These are phyloP conservation scores for Saturnispora hagleri DNA, from an alignment of 805 yeast genomes.

Conservation along the genomic window DNA sequence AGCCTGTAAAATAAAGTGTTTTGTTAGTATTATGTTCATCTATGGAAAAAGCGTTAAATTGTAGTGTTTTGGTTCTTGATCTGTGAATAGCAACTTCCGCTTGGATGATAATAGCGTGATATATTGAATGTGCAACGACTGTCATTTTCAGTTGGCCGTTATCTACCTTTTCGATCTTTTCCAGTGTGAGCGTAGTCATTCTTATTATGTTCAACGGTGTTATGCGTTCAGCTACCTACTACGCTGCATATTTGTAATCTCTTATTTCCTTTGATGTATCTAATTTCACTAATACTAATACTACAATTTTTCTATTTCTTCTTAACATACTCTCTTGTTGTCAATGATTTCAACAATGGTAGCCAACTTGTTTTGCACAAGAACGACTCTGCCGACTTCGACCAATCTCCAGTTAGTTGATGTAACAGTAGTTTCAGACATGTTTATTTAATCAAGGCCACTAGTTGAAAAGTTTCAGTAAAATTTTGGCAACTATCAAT, in stretches of 20 bases:
- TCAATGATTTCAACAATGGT: constrained; percentile 97
- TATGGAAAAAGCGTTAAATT: neutral
- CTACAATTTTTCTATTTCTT: neutral
- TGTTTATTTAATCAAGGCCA: constrained; percentile 22
- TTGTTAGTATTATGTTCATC: neutral
- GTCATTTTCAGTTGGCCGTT: too few relatives aligned
- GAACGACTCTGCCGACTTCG: constrained; percentile 98
- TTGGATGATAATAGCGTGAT: too few relatives aligned
- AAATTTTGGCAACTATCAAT: neutral
- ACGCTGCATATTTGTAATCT: too few relatives aligned
- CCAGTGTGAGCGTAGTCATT: too few relatives aligned
- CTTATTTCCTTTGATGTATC: too few relatives aligned
- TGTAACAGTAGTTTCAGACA: constrained; percentile 62
- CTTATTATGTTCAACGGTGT: too few relatives aligned
- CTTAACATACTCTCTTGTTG: constrained; percentile 87
- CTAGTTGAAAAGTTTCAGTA: neutral
- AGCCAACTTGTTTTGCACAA: constrained; percentile 89
- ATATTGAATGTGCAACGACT: too few relatives aligned
- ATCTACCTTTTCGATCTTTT: too few relatives aligned
- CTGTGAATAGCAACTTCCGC: too few relatives aligned
- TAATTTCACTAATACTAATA: neutral
- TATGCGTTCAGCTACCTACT: too few relatives aligned
- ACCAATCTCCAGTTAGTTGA: constrained; percentile 99
- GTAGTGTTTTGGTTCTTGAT: too few relatives aligned
- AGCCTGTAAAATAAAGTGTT: constrained; percentile 37